Conservation (phyloP, 2,329 filamentous ascomycete genomes). For the Ophiostoma himal-ulmi region DNA sequence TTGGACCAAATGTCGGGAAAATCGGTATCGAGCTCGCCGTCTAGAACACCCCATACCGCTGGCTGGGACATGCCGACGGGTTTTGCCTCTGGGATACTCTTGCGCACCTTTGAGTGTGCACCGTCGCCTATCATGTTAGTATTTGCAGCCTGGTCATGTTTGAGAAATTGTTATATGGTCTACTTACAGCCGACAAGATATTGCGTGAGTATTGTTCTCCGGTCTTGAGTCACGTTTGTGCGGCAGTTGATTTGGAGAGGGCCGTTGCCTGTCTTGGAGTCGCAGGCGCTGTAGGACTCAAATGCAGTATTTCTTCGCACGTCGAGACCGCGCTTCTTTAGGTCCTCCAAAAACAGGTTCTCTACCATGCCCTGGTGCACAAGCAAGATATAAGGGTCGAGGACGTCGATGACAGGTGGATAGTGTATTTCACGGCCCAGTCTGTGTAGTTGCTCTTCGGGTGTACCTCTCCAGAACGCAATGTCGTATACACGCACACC, state of each 20-base stretch:
- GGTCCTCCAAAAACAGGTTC: constrained; percentile 62
- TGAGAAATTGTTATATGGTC: neutral
- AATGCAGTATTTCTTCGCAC: constrained; percentile 62
- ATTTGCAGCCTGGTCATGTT: neutral
- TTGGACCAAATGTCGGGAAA: constrained; percentile 74
- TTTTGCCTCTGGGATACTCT: constrained; percentile 46
- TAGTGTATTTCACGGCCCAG: constrained; percentile 55
- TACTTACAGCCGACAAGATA: constrained; percentile 61
- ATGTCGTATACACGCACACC: constrained; percentile 70
- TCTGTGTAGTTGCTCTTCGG: constrained; percentile 46
- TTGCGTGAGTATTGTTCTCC: constrained; percentile 44
- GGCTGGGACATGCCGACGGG: constrained; percentile 27
- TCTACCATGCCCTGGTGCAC: constrained; percentile 73
- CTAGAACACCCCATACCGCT: constrained; percentile 63
- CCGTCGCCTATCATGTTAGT: constrained; percentile 50
- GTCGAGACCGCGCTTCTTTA: constrained; percentile 56
- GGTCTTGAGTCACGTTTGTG: constrained; percentile 47
- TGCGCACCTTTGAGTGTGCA: constrained; percentile 64
- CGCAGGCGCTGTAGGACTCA: constrained; percentile 48
- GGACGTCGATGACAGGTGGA: constrained; percentile 47
- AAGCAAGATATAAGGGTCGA: constrained; percentile 51
- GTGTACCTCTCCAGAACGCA: constrained; percentile 60
- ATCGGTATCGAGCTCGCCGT: constrained; percentile 64
- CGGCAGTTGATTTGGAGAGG: constrained; percentile 48
- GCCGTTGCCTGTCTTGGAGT: constrained; percentile 39